Evolutionary conservation across 805 yeast genomes (phyloP), one percentile per base, ranked within the genome.

Genomic region (Candida loeiensis): DNA sequence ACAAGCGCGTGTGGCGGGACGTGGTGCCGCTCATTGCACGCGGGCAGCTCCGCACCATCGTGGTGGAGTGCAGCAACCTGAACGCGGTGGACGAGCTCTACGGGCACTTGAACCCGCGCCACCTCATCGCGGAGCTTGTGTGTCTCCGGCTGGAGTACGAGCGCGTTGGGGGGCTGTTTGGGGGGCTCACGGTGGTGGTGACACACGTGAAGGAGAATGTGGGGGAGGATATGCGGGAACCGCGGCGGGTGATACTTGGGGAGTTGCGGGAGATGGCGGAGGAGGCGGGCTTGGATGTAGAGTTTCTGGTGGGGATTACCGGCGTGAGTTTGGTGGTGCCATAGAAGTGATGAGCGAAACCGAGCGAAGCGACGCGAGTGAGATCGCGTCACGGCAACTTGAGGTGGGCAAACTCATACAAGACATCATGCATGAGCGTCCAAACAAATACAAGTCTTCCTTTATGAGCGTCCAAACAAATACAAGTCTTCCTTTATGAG

Each of bases 31-130:
- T 66, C 20, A 65, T 83, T 1, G 51, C 64, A 0, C 43, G 58
- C 11, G 41, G 46, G 13, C 37, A 37, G 25, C 60, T 89, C 32
- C 64, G 59, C 15, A 78, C 80, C 0, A 73, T 89, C 1, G 58
- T 88, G 12, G 74, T 90, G 17, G 97, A 89, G 58, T 89, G 97
- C 54, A 85, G 95, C 1, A 74, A 77, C 4, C 37, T 46, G 13
- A 57, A 54, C 37, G 52, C 70, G 0, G 64, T 67, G 1, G 59
- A 64, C 7, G 69, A 70, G 5, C 53, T 87, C 18, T 89, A 78
- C 56, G 97, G 97, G 2, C 97, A 89, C 61, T 55, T 89, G 60
- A 80, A 84, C 9, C 95, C 96, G 3, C 50, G 58, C 2, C 73
- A 74, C 48, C 58, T 89, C 20, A 69, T 85, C 9, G 53, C 62